These are phyloP conservation scores for Magnaporthiopsis rhizophila DNA, from an alignment of 2,329 filamentous ascomycete genomes.

Conservation along the genomic window DNA sequence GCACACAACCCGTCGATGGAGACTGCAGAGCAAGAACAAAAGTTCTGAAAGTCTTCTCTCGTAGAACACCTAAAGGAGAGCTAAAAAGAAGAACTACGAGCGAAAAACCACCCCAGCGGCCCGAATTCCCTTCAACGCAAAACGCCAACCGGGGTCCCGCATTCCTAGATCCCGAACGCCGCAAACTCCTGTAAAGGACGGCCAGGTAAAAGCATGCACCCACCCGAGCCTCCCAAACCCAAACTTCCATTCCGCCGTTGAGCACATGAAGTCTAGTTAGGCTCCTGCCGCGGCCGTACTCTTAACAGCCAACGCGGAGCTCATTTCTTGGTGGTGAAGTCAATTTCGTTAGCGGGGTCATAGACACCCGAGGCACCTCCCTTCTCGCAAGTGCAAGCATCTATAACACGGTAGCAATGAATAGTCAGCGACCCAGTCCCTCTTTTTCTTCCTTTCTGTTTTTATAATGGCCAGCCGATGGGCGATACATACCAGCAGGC, in stretches of 20 bases:
- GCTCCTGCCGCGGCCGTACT: neutral
- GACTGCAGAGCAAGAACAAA: neutral
- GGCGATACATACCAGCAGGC: conserved; percentile 45
- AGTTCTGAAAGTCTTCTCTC: neutral
- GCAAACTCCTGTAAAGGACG: neutral
- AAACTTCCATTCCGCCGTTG: neutral
- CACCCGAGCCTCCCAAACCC: neutral
- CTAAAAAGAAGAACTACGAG: neutral
- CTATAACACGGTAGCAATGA: conserved; percentile 24
- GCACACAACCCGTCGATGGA: neutral
- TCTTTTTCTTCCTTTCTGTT: neutral
- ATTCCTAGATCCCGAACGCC: neutral
- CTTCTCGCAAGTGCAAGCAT: conserved; percentile 78
- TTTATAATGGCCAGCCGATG: neutral
- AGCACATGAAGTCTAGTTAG: neutral
- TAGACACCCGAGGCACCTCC: conserved; percentile 43
- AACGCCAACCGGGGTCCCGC: neutral
- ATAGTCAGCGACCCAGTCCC: conserved; percentile 2
- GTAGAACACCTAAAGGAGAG: no score
- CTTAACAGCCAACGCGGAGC: neutral
- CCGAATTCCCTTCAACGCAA: neutral
- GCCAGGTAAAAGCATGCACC: neutral
- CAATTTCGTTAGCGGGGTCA: conserved; percentile 61
- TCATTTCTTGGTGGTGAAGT: conserved; percentile 69
- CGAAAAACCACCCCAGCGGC: neutral